phyloP scores from a whole-genome alignment of 768 basidiomycete genomes.

The Pholiota molesta region DNA sequence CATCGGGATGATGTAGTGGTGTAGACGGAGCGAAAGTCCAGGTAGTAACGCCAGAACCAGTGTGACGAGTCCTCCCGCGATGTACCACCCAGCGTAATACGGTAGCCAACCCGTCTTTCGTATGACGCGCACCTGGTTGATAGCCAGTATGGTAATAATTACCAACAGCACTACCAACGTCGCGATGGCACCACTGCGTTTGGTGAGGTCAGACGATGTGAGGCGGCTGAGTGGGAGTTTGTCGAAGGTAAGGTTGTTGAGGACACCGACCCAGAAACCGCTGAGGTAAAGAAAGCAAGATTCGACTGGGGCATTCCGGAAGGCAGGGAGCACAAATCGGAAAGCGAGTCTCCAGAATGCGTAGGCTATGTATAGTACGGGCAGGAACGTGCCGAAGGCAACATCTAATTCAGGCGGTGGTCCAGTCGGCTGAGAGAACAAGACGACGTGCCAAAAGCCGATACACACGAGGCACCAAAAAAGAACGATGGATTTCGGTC shows the following conservation, averaged over 20 bases:
- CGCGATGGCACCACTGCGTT: conserved; percentile 66
- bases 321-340: conserved; percentile 74
- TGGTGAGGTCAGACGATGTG: conserved; percentile 65
- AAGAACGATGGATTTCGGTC: conserved; percentile 66
- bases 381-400: conserved; percentile 81
- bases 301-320: conserved; percentile 71
- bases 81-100: conserved; percentile 76
- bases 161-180: conserved; percentile 71
- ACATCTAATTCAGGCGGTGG: conserved; percentile 69
- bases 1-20: conserved; percentile 84
- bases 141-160: conserved; percentile 56
- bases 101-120: conserved; percentile 85
- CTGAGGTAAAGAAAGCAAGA: conserved; percentile 72
- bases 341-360: conserved; percentile 78
- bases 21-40: conserved; percentile 68
- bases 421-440: conserved; percentile 75
- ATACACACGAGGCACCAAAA: conserved; percentile 83
- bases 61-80: conserved; percentile 63
- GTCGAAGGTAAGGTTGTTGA: conserved; percentile 72
- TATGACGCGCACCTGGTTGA: conserved; percentile 83
- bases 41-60: conserved; percentile 73
- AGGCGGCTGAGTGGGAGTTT: conserved; percentile 79
- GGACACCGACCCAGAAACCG: conserved; percentile 78
- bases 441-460: conserved; percentile 82
- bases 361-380: conserved; percentile 76